phyloP scores from a whole-genome alignment of 2,329 filamentous ascomycete genomes.

The Didymella segeticola region DNA sequence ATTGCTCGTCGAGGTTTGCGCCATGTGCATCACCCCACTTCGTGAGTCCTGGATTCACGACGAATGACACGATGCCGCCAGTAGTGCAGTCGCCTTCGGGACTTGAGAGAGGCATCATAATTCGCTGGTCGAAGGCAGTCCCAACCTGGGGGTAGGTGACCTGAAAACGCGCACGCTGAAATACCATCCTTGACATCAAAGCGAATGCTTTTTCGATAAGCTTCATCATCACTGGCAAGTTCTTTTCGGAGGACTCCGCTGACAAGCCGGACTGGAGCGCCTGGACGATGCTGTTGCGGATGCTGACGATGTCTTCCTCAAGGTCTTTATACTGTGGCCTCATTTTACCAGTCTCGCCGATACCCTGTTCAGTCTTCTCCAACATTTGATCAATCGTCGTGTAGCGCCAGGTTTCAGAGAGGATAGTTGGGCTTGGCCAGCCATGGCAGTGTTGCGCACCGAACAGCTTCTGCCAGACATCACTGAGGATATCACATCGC shows the following conservation, averaged over 20 bases:
- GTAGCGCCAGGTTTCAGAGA: not conserved
- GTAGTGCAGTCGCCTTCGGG: constrained; percentile 18
- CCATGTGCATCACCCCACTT: constrained; percentile 37
- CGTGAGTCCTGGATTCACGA: constrained; percentile 28
- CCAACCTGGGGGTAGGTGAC: constrained; percentile 24
- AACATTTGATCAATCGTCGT: not conserved
- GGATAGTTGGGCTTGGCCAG: not conserved
- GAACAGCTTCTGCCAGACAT: not conserved
- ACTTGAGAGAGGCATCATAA: constrained; percentile 11
- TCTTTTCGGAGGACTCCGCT: too few species aligned
- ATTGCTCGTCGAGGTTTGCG: constrained; percentile 22
- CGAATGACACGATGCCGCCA: constrained; percentile 19
- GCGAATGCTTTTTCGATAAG: constrained; percentile 22
- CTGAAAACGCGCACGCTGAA: constrained; percentile 26
- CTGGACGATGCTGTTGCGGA: too few species aligned
- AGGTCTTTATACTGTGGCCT: too few species aligned
- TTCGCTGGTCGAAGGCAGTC: not conserved
- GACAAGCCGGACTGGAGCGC: too few species aligned
- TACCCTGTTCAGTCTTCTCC: not conserved
- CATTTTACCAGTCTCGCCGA: too few species aligned
- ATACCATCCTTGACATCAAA: constrained; percentile 23
- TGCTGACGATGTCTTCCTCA: too few species aligned
- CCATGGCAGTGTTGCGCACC: not conserved
- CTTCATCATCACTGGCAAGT: not conserved
- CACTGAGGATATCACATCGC: not conserved